phyloP scores from a whole-genome alignment of 345 rosid species.

The Combretum micranthum region DNA sequence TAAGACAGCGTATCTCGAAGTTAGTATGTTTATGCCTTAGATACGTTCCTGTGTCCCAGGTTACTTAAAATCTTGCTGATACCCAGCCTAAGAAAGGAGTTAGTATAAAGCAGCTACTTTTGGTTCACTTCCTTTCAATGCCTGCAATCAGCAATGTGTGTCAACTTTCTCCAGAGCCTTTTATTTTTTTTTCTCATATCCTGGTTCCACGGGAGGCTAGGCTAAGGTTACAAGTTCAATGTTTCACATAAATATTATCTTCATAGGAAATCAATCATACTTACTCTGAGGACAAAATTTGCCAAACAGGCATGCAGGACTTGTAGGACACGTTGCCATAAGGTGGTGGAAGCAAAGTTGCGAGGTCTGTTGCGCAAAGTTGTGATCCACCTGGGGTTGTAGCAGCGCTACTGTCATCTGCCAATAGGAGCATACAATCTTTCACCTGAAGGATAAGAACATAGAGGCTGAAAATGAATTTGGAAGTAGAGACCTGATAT shows the following conservation, averaged over 20 bases:
- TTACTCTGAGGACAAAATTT: slow-evolving; percentile 75
- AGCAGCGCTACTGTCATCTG: slow-evolving; percentile 11
- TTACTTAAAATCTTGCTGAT: too few relatives aligned
- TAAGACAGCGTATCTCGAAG: too few relatives aligned
- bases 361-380: slow-evolving; percentile 50
- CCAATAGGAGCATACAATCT: slow-evolving; percentile 13
- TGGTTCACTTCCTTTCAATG: too few relatives aligned
- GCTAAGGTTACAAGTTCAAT: background rate
- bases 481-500: slow-evolving; percentile 10
- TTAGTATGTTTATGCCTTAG: too few relatives aligned
- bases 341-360: slow-evolving; percentile 68
- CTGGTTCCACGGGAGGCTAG: too few relatives aligned
- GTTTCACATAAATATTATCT: background rate
- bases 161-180: too few relatives aligned
- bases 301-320: slow-evolving; percentile 70
- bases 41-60: too few relatives aligned
- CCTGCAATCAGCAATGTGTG: too few relatives aligned
- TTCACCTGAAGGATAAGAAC: slow-evolving; percentile 21
- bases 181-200: too few relatives aligned
- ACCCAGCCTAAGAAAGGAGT: too few relatives aligned
- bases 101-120: too few relatives aligned
- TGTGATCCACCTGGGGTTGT: slow-evolving; percentile 16
- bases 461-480: slow-evolving; percentile 21
- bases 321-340: slow-evolving; percentile 56
- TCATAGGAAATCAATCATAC: background rate